Base-by-base conservation (phyloP, 805 yeast species). In the Myxozyma kluyveri region DNA sequence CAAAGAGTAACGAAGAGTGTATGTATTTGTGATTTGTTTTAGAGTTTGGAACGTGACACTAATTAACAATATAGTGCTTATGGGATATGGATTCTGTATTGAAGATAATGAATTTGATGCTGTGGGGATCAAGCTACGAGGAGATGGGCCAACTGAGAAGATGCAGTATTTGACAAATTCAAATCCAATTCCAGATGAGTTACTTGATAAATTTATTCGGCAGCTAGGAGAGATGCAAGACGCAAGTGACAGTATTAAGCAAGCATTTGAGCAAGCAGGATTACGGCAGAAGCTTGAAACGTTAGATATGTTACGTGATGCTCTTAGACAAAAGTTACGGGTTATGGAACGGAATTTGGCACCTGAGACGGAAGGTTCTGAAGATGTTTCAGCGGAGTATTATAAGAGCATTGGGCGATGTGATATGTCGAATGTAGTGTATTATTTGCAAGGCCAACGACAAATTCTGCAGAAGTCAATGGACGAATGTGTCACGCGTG, bases 81-180 rank as follows among this genome's bases (percentile, higher is more conserved):
- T 89, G 60, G 89, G 84, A 0, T 90, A 90, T 66, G 97, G 97
- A 0, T 90, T 90, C 67, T 76, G 81, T 7, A 44, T 82, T 2
- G 75, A 75, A 17, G 69, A 73, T 18, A 68, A 77, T 42, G 86
- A 85, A 60, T 69, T 70, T 7, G 80, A 80, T 32, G 81, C 81
- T 14, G 73, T 89, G 40, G 76, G 84, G 3, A 72, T 88, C 50
- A 80, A 80, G 62, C 69, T 86, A 6, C 40, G 42, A 17, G n/a
- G 26, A 6, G 22, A 31, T 17, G 31, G 22, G 9, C 12, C 10
- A 10, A 21, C 40, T 10, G 24, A 41, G 4, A 24, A 23, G n/a
- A 21, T 47, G 31, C 51, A 36, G 24, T 29, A 48, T 23, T 35
- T 54, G 12, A 36, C 55, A 7, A 17, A 5, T n/a, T 31, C 14